Evolutionary conservation across 1,284 basidiomycete species (phyloP).

Genomic region (Tilletia indica): DNA sequence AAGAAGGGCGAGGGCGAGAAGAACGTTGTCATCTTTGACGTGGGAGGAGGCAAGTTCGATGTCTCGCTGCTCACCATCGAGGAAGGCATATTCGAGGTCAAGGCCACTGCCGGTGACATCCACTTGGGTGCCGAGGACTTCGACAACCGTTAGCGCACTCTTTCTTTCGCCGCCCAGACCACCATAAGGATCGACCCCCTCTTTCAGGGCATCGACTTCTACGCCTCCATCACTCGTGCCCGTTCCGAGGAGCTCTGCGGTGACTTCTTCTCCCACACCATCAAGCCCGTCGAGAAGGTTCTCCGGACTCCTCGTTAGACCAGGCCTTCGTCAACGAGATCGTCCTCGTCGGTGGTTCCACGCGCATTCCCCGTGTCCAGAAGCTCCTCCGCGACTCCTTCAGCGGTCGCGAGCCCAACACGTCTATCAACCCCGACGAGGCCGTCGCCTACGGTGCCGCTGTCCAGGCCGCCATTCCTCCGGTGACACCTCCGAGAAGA

Average conservation of each 20-base stretch:
- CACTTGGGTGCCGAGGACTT: slow-evolving; percentile 99
- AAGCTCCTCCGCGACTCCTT: slow-evolving; percentile 97
- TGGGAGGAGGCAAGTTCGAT: too few relatives aligned
- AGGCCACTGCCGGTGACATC: slow-evolving; percentile 97
- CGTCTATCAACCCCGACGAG: slow-evolving; percentile 67
- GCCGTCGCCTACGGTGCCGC: too few relatives aligned
- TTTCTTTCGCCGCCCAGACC: too few relatives aligned
- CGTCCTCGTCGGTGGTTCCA: slow-evolving; percentile 98
- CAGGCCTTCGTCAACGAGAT: slow-evolving; percentile 98
- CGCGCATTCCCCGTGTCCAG: slow-evolving; percentile 99
- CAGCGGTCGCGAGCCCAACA: slow-evolving; percentile 94
- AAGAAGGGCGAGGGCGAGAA: slow-evolving; percentile 83
- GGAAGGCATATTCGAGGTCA: slow-evolving; percentile 98
- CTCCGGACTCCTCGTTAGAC: slow-evolving; percentile 92
- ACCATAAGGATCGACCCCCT: slow-evolving; percentile 98
- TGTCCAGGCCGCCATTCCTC: too few relatives aligned
- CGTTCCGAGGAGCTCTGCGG: slow-evolving; percentile 99
- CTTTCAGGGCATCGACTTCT: slow-evolving; percentile 70
- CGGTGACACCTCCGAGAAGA: too few relatives aligned
- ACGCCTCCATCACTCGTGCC: slow-evolving; percentile 71
- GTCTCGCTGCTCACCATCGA: slow-evolving; percentile 96
- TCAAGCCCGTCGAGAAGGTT: slow-evolving; percentile 99
- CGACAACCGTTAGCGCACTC: slow-evolving; percentile 91
- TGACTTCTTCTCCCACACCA: slow-evolving; percentile 85
- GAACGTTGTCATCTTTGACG: slow-evolving; percentile 98